Evolutionary conservation across 2,329 filamentous ascomycete species (phyloP), one percentile per base, ranked within the genome.

Genomic region (Colletotrichum sp.): DNA sequence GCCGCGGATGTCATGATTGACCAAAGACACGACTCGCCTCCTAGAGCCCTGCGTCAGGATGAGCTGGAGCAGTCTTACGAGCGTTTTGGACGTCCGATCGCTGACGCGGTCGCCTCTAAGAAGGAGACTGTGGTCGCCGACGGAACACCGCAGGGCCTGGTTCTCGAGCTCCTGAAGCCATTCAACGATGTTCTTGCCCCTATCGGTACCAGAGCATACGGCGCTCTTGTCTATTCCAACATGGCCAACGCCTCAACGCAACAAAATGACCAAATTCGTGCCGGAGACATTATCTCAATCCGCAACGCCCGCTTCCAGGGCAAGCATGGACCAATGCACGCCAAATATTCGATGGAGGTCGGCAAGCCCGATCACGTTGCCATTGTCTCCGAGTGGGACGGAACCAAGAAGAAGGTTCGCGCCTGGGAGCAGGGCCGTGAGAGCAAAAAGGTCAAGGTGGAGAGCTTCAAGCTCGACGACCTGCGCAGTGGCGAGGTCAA

Each of bases 341-440:
- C 95, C 79, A 98, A 98, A 84, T 99, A 99, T 84, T 93, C 90
- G 65, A 88, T 92, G 68, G 97, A 99, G 79, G 95, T 98, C 2
- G 96, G 96, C 78, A 97, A 95, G 83, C 92, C 91, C 6, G 95
- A 96, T 78, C 97, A 99, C 81, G 96, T 98, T 0, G 97, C 91
- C 3, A 88, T 99, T 4, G 96, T 99, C 6, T 91, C 95, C 12
- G 97, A 99, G 84, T 99, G 97, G 97, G 97, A 99, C 84, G 97
- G 97, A 5, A 98, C 95, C 55, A 98, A 98, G 91, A 98, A 98
- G 90, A 98, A 98, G 89, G 94, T 99, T 30, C 89, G 96, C 32
- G 96, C 94, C 3, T 98, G 95, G 95, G 97, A 98, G 84, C 97
- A 99, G 83, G 96, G 96, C 0, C 89, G 96, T 16, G 96, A 98